These are phyloP conservation scores for Cutaneotrichosporon arboriforme DNA, from an alignment of 1,284 basidiomycete species.

Conservation along the genomic window DNA sequence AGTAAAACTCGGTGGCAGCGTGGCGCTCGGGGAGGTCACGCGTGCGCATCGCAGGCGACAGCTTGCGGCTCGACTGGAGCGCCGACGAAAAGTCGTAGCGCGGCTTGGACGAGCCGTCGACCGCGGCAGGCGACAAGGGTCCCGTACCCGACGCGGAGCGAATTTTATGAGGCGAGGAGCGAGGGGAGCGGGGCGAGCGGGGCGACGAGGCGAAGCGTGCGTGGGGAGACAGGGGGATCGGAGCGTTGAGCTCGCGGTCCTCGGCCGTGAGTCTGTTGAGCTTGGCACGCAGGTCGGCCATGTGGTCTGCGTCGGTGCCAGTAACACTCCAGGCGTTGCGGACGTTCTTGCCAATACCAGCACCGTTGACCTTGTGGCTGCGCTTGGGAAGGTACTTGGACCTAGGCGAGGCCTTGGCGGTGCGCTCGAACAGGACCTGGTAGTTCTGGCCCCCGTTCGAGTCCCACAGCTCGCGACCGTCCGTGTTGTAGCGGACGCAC, in stretches of 20 bases:
- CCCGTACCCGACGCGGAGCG: conserved; percentile 8
- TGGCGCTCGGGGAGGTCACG: conserved; percentile 17
- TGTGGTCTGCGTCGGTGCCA: conserved; percentile 39
- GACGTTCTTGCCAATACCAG: conserved; percentile 36
- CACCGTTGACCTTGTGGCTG: conserved; percentile 21
- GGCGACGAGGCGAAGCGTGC: conserved; percentile 12
- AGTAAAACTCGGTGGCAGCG: conserved; percentile 40
- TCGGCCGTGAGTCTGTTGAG: conserved; percentile 51
- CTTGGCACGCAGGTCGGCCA: conserved; percentile 51
- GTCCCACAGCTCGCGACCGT: conserved; percentile 76
- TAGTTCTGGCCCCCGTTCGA: conserved; percentile 81
- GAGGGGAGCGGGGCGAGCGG: conserved; percentile 11
- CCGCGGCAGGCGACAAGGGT: conserved; percentile 12
- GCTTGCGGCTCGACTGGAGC: conserved; percentile 45
- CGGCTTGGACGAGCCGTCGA: conserved; percentile 21
- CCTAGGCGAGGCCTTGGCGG: conserved; percentile 12
- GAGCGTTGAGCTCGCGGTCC: conserved; percentile 23
- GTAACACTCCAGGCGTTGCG: conserved; percentile 46
- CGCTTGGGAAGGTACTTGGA: conserved; percentile 21
- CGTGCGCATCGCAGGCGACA: conserved; percentile 14
- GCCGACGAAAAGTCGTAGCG: conserved; percentile 54
- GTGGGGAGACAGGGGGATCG: conserved; percentile 9
- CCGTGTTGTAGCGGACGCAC: conserved; percentile 70
- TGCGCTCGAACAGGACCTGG: conserved; percentile 52
- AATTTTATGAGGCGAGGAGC: conserved; percentile 12